A percentile compares a stretch with the other conserved stretches of the same genome.
Conservation (phyloP, 2,329 filamentous ascomycete species). For the Ceratocystis harringtonii region DNA sequence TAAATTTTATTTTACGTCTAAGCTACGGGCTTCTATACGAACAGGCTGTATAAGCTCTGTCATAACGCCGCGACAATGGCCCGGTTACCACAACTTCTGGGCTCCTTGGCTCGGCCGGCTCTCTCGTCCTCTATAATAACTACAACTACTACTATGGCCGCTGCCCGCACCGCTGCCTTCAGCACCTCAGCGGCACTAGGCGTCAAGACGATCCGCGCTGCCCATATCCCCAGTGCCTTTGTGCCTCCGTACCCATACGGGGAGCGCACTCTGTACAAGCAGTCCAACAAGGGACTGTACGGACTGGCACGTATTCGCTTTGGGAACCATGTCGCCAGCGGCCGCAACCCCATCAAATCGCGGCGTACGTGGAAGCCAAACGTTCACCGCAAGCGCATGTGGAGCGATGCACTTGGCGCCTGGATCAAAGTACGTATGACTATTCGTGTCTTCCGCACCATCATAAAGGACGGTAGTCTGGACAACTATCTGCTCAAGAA, state of each 20-base stretch:
- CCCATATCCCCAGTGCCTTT: constrained; percentile 33
- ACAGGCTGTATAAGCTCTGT: neutral
- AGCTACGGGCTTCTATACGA: neutral
- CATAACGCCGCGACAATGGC: neutral
- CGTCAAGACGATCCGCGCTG: constrained; percentile 30
- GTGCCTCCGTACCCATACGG: constrained; percentile 61
- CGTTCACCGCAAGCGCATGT: constrained; percentile 53
- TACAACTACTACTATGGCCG: neutral
- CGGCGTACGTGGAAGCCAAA: constrained; percentile 64
- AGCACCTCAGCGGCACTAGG: constrained; percentile 25
- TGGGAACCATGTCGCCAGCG: constrained; percentile 62
- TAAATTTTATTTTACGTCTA: neutral
- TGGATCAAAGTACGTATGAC: constrained; percentile 55
- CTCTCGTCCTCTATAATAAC: neutral
- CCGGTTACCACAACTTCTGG: neutral
- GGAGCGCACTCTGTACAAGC: constrained; percentile 56
- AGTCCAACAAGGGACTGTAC: constrained; percentile 62
- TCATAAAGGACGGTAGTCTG: constrained; percentile 68
- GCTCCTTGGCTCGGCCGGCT: constrained; percentile 2
- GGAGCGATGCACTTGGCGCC: constrained; percentile 44
- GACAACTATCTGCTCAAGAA: constrained; percentile 81
- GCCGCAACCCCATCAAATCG: constrained; percentile 53
- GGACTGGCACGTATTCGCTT: constrained; percentile 56
- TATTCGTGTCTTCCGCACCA: constrained; percentile 52
- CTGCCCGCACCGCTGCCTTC: constrained; percentile 21